Evolutionary conservation across 1,139 yeast genomes (phyloP).

Genomic region (Scheffersomyces illinoinensis): DNA sequence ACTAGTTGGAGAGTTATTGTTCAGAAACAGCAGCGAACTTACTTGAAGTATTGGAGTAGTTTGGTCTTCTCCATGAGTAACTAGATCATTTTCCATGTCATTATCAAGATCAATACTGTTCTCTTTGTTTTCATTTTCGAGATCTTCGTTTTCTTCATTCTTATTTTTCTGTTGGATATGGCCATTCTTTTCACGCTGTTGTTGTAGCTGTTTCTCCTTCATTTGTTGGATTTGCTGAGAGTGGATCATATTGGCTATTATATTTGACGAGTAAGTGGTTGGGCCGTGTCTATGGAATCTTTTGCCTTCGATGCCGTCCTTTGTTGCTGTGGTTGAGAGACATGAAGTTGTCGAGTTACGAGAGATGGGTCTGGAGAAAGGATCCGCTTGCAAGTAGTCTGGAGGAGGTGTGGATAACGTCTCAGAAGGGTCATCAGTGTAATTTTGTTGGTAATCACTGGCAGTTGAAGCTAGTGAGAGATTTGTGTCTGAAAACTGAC

Average conservation of each 20-base stretch:
- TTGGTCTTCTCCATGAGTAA: not conserved
- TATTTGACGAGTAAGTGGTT: constrained; percentile 34
- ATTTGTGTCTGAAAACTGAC: constrained; percentile 16
- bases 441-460: constrained; percentile 22
- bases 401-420: constrained; percentile 8
- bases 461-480: constrained; percentile 27
- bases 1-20: not conserved
- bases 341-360: constrained; percentile 66
- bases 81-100: not conserved
- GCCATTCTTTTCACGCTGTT: constrained; percentile 1
- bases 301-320: constrained; percentile 71
- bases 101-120: not conserved
- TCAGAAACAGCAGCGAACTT: not conserved
- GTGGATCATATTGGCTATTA: constrained; percentile 34
- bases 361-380: constrained; percentile 54
- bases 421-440: constrained; percentile 2
- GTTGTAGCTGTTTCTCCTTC: not conserved
- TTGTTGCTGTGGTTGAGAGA: constrained; percentile 69
- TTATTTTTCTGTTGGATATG: not conserved
- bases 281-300: constrained; percentile 46
- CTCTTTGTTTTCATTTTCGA: not conserved
- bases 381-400: constrained; percentile 14
- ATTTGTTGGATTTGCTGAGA: constrained; percentile 17
- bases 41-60: not conserved
- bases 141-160: not conserved